Evolutionary conservation across 148 eudicot genomes (phyloP).

Genomic region (Diospyros kaki): DNA sequence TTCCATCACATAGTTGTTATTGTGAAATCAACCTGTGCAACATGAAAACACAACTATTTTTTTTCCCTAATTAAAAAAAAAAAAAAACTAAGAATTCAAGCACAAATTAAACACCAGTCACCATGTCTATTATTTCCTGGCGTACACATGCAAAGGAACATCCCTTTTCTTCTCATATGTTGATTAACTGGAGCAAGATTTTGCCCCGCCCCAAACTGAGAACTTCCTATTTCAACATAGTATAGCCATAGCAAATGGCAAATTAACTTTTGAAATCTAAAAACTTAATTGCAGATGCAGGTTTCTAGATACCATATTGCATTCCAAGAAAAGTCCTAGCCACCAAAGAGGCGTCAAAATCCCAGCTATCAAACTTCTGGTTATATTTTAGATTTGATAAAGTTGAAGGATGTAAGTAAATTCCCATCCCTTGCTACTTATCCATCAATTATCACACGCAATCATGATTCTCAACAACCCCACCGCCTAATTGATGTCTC

Average conservation of each 20-base stretch:
- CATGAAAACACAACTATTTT: too few relatives aligned
- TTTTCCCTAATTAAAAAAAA: too few relatives aligned
- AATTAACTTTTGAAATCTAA: not conserved
- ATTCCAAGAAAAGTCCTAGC: not conserved
- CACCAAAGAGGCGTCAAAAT: not conserved
- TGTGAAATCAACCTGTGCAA: too few relatives aligned
- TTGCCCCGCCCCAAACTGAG: not conserved
- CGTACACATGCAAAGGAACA: not conserved
- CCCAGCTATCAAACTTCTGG: slow-evolving; percentile 8
- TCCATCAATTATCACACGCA: not conserved
- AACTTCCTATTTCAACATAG: not conserved
- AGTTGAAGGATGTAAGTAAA: not conserved
- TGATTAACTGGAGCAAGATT: not conserved
- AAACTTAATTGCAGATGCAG: not conserved
- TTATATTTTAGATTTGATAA: not conserved
- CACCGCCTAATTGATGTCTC: not conserved
- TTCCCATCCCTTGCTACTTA: not conserved
- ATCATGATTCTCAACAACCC: not conserved
- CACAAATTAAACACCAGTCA: not conserved
- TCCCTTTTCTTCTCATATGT: not conserved
- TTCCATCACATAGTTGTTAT: too few relatives aligned
- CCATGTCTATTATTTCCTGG: not conserved
- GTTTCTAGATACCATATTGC: not conserved
- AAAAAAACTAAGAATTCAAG: not conserved
- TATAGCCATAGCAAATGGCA: not conserved